Evolutionary conservation across 2,329 filamentous ascomycete genomes (phyloP).

Genomic region (Ophiostoma angusticollis): DNA sequence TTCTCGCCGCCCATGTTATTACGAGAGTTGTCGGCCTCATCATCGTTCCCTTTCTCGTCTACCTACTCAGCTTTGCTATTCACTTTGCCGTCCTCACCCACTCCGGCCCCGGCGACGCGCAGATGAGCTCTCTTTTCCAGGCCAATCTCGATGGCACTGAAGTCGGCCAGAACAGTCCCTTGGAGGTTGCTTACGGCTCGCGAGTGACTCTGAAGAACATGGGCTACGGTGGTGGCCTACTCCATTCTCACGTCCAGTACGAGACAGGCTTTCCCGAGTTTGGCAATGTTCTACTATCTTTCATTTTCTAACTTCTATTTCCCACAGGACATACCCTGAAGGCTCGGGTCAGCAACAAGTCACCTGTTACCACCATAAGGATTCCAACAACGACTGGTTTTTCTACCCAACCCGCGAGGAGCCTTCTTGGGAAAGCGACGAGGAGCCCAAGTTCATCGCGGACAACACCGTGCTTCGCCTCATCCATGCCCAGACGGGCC

Average conservation of each 20-base stretch:
- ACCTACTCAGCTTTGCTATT: constrained; percentile 88
- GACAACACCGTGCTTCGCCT: constrained; percentile 71
- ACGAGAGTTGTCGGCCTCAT: constrained; percentile 81
- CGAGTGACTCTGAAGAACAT: constrained; percentile 95
- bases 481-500: constrained; percentile 88
- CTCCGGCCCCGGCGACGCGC: constrained; percentile 92
- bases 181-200: constrained; percentile 84
- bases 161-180: constrained; percentile 84
- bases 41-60: constrained; percentile 75
- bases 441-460: constrained; percentile 60
- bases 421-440: constrained; percentile 57
- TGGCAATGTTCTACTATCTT: too few relatives aligned
- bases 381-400: constrained; percentile 99
- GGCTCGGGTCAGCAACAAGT: constrained; percentile 91
- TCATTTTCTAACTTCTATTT: neutral
- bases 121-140: constrained; percentile 99
- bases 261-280: too few relatives aligned
- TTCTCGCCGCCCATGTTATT: constrained; percentile 54
- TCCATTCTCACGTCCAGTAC: too few relatives aligned
- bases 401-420: constrained; percentile 87
- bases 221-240: constrained; percentile 73
- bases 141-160: constrained; percentile 89
- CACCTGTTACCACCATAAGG: constrained; percentile 99
- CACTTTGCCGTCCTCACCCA: constrained; percentile 92
- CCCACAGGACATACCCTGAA: constrained; percentile 67